phyloP scores from a whole-genome alignment of 192 early-diverging fungal species.

The Linderina pennispora region DNA sequence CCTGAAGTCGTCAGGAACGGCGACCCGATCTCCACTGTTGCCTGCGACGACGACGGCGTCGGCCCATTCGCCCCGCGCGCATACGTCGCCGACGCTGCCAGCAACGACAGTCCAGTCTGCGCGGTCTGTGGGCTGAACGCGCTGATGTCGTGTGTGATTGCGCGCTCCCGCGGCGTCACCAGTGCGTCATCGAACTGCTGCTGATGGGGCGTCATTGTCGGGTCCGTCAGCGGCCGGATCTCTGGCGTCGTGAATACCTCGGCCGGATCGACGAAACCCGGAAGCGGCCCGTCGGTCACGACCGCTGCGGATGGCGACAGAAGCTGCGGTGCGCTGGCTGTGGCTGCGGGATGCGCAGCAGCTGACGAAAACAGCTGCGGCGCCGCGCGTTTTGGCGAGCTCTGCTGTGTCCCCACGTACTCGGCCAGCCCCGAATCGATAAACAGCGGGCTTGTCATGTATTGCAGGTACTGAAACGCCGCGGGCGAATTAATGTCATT shows the following conservation, averaged over 20 bases:
- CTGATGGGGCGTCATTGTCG: slow-evolving; percentile 25
- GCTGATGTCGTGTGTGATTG: slow-evolving; percentile 4
- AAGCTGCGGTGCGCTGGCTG: neutral
- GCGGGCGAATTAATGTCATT: slow-evolving; percentile 41
- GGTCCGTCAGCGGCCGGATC: slow-evolving; percentile 18
- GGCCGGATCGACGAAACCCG: slow-evolving; percentile 29
- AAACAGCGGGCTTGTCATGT: slow-evolving; percentile 30
- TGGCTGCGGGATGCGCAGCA: slow-evolving; percentile 5
- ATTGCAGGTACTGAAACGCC: slow-evolving; percentile 35
- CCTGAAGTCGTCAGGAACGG: slow-evolving; percentile 29
- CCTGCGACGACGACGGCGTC: slow-evolving; percentile 11
- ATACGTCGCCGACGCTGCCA: slow-evolving; percentile 39
- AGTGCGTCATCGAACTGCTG: slow-evolving; percentile 30
- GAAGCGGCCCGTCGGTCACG: slow-evolving; percentile 6
- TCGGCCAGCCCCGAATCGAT: too few species aligned
- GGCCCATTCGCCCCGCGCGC: slow-evolving; percentile 10
- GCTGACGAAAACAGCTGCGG: slow-evolving; percentile 5
- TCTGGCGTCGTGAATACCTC: slow-evolving; percentile 43
- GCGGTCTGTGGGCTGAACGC: slow-evolving; percentile 43
- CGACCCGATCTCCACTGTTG: slow-evolving; percentile 6
- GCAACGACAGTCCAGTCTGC: slow-evolving; percentile 35
- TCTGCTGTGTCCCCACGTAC: slow-evolving; percentile 2
- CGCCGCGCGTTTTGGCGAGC: neutral
- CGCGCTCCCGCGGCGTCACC: neutral
- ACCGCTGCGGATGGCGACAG: too few species aligned